Percentiles rank a stretch among this genome's conserved stretches.
Conservation (phyloP, 1,139 yeast species). For the Yamadazyma dendronema region DNA sequence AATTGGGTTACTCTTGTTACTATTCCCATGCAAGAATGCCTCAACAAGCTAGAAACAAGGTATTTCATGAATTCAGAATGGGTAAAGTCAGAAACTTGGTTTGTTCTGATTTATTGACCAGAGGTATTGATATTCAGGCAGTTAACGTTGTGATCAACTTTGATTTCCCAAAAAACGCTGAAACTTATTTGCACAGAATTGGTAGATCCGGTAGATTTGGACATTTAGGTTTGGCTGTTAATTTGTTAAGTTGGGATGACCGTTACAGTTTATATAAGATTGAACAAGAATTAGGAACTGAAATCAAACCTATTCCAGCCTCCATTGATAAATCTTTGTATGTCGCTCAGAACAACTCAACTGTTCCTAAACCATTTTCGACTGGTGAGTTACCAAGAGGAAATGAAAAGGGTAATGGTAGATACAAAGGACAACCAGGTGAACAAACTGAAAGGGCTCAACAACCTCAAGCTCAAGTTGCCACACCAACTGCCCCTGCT, state of each 20-base stretch:
- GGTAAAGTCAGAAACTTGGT: constrained; percentile 97
- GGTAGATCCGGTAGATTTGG: constrained; percentile 99
- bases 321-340: constrained; percentile 83
- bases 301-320: constrained; percentile 93
- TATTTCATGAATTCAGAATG: constrained; percentile 97
- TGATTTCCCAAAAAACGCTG: constrained; percentile 98
- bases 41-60: constrained; percentile 95
- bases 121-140: constrained; percentile 99
- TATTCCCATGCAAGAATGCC: constrained; percentile 98
- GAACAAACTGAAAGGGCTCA: constrained; percentile 17
- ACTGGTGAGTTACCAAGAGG: constrained; percentile 63
- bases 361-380: constrained; percentile 87
- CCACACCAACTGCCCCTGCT: constrained; percentile 17
- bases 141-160: constrained; percentile 97
- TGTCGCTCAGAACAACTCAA: constrained; percentile 75
- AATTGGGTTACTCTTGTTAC: constrained; percentile 93
- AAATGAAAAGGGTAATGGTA: constrained; percentile 41
- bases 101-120: constrained; percentile 92
- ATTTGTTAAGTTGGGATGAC: constrained; percentile 95
- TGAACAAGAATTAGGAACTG: constrained; percentile 97
- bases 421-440: constrained; percentile 18
- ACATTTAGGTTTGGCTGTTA: constrained; percentile 95
- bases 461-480: constrained; percentile 10
- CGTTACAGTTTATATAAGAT: constrained; percentile 90
- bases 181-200: constrained; percentile 95